Conservation (phyloP, 192 early-diverging fungal species). For the Helicostylum pulchrum region DNA sequence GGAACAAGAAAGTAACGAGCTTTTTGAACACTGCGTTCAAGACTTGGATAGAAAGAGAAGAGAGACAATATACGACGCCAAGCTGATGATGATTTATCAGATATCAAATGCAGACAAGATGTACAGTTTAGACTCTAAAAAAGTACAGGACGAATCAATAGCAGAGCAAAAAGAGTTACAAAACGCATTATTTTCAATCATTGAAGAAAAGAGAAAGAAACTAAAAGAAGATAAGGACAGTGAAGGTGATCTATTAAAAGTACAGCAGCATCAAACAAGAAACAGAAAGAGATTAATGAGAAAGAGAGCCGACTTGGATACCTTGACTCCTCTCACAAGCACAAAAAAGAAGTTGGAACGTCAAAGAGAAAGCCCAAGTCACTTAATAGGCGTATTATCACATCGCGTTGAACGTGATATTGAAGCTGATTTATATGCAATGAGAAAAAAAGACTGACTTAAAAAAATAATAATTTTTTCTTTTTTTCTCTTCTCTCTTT, state of each 20-base stretch:
- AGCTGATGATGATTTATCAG: constrained; percentile 21
- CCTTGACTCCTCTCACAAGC: too few species aligned
- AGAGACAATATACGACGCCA: constrained; percentile 14
- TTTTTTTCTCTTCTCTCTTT: background rate
- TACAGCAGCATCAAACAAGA: too few species aligned
- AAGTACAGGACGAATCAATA: constrained; percentile 4
- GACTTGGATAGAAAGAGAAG: constrained; percentile 5
- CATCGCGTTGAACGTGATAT: background rate
- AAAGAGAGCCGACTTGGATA: background rate
- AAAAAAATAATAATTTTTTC: background rate
- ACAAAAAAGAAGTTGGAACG: background rate
- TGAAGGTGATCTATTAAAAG: background rate
- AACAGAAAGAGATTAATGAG: too few species aligned
- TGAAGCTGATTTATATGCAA: constrained; percentile 9
- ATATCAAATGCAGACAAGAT: constrained; percentile 2
- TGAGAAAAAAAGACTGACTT: background rate
- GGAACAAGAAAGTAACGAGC: background rate
- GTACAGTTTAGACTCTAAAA: background rate
- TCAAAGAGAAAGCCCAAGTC: background rate
- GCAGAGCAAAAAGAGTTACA: constrained; percentile 15
- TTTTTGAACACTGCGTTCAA: background rate
- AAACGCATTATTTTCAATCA: constrained; percentile 13
- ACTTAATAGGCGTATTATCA: background rate
- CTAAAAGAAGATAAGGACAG: constrained; percentile 23
- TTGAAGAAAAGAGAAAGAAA: constrained; percentile 20